These are phyloP conservation scores for Rhizopogon roseolus DNA, from an alignment of 768 basidiomycete species.

Conservation along the genomic window DNA sequence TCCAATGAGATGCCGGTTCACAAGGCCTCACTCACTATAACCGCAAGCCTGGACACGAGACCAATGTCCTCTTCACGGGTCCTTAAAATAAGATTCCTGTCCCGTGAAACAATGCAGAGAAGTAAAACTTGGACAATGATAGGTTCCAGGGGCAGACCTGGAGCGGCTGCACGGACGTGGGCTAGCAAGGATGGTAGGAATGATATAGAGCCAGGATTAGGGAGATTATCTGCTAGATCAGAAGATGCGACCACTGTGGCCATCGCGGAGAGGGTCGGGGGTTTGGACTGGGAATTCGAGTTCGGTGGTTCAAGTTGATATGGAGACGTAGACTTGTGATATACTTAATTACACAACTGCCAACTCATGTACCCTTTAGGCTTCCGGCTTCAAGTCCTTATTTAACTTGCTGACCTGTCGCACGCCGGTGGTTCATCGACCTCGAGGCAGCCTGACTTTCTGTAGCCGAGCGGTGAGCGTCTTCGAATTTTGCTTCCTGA, in stretches of 20 bases:
- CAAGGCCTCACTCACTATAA: slow-evolving; percentile 39
- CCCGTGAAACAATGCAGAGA: slow-evolving; percentile 56
- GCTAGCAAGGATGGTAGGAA: slow-evolving; percentile 49
- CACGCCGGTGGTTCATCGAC: background rate
- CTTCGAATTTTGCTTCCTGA: slow-evolving; percentile 7
- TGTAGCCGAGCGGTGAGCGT: slow-evolving; percentile 14
- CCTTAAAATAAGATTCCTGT: slow-evolving; percentile 61
- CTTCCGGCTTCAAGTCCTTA: background rate
- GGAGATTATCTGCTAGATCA: slow-evolving; percentile 24
- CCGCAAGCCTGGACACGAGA: slow-evolving; percentile 51
- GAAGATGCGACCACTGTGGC: slow-evolving; percentile 9
- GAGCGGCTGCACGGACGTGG: slow-evolving; percentile 38
- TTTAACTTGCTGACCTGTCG: background rate
- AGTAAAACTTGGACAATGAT: slow-evolving; percentile 64
- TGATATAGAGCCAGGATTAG: slow-evolving; percentile 35
- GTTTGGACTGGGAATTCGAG: background rate
- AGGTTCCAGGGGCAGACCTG: slow-evolving; percentile 54
- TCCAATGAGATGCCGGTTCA: background rate
- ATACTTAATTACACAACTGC: no score
- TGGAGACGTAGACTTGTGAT: no score
- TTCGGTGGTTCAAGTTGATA: background rate
- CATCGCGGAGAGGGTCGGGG: no score
- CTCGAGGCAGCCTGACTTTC: slow-evolving; percentile 20
- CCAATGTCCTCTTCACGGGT: slow-evolving; percentile 62
- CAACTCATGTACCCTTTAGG: no score